A percentile compares a stretch with the other conserved stretches of the same genome.
Evolutionary conservation across 169 alveolate genomes (phyloP).

Genomic region (Plasmodium coatneyi): DNA sequence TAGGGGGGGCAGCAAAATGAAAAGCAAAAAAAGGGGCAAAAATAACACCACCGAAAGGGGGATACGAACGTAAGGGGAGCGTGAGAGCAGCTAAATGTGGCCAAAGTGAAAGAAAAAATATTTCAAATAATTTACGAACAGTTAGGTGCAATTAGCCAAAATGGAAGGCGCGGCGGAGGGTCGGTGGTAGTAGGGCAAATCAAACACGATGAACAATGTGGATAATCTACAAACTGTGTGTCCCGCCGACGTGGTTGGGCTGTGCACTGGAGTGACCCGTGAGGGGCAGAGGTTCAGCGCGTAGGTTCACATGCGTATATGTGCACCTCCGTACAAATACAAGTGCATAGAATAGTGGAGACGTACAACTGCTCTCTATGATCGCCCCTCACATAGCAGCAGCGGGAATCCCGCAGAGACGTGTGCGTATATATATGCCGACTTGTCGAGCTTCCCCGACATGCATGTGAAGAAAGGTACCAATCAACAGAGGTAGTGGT

Average conservation of each 20-base stretch:
- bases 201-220: neutral
- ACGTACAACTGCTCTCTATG: neutral
- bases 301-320: neutral
- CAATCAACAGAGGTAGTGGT: neutral
- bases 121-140: slow-evolving; percentile 20
- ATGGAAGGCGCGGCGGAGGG: neutral
- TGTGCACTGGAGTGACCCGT: neutral
- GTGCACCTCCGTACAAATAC: neutral
- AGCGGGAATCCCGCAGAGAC: neutral
- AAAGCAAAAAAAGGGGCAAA: neutral
- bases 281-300: neutral
- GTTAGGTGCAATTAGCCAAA: neutral
- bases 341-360: neutral
- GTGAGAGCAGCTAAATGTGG: neutral
- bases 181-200: neutral
- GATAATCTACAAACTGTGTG: neutral
- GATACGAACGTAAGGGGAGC: neutral
- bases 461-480: neutral
- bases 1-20: neutral
- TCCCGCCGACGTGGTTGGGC: neutral
- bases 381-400: neutral
- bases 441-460: neutral
- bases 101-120: neutral
- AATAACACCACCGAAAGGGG: neutral
- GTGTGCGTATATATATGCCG: neutral